Conservation (phyloP, 805 yeast species). For the Yarrowia sp. region DNA sequence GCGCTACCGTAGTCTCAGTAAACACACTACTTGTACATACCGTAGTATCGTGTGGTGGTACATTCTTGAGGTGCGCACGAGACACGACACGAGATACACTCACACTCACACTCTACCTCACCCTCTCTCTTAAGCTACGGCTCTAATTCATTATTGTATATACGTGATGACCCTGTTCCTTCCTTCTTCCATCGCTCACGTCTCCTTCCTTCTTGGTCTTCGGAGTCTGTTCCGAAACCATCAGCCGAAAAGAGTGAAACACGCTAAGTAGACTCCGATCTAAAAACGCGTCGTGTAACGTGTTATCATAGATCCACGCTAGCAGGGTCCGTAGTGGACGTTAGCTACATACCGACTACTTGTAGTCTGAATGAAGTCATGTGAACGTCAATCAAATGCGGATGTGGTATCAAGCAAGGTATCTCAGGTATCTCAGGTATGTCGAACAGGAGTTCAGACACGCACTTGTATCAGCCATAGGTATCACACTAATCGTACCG, state of each 20-base stretch:
- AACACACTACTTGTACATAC: too few species aligned
- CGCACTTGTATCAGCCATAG: neutral
- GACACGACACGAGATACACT: too few species aligned
- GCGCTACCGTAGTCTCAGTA: too few species aligned
- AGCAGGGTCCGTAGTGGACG: neutral
- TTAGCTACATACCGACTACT: too few species aligned
- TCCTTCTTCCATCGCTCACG: neutral
- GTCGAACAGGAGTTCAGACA: too few species aligned
- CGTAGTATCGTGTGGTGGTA: too few species aligned
- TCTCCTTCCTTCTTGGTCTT: neutral
- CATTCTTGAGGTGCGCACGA: too few species aligned
- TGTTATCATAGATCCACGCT: slow-evolving; percentile 10
- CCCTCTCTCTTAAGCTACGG: neutral
- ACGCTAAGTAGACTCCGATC: slow-evolving; percentile 4
- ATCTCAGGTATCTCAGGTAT: neutral
- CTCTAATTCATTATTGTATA: neutral
- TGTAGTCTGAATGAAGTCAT: too few species aligned
- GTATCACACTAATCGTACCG: too few species aligned
- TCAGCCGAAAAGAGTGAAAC: neutral
- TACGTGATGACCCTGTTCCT: neutral
- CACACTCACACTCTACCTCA: neutral
- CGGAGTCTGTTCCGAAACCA: slow-evolving; percentile 13
- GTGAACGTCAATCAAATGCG: too few species aligned
- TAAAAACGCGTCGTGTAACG: slow-evolving; percentile 17
- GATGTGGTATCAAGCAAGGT: too few species aligned